Evolutionary conservation across 805 yeast species (phyloP).

Genomic region (Metahyphopichia silvanorum): DNA sequence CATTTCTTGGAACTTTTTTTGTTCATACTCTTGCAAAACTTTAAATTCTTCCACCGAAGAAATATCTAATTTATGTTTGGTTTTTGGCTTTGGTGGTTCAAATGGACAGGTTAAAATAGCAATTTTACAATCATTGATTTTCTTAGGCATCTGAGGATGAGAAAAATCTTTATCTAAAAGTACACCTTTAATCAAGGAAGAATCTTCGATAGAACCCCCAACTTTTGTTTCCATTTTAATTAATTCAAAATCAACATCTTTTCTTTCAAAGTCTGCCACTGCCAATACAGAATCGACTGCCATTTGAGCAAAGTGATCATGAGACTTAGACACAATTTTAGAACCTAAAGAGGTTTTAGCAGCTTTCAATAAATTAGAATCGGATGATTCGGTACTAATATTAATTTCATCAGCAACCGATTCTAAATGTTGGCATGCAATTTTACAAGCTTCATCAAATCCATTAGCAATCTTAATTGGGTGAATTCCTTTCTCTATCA

Average conservation of each 20-base stretch:
- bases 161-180: slow-evolving; percentile 94
- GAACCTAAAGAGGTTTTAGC: slow-evolving; percentile 95
- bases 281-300: slow-evolving; percentile 94
- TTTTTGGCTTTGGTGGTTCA: slow-evolving; percentile 99
- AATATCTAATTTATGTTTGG: slow-evolving; percentile 94
- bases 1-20: slow-evolving; percentile 87
- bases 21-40: slow-evolving; percentile 88
- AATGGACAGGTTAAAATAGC: slow-evolving; percentile 98
- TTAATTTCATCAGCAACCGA: slow-evolving; percentile 64
- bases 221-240: slow-evolving; percentile 94
- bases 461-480: slow-evolving; percentile 97
- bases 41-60: slow-evolving; percentile 92
- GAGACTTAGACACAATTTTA: slow-evolving; percentile 90
- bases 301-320: slow-evolving; percentile 91
- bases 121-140: slow-evolving; percentile 71
- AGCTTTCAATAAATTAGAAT: slow-evolving; percentile 73
- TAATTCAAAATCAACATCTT: slow-evolving; percentile 95
- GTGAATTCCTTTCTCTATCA: slow-evolving; percentile 95
- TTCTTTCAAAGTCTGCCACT: slow-evolving; percentile 88
- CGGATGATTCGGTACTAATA: slow-evolving; percentile 44
- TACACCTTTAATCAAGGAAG: slow-evolving; percentile 84
- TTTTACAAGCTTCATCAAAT: slow-evolving; percentile 92
- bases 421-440: slow-evolving; percentile 79
- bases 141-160: slow-evolving; percentile 97
- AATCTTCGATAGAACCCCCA: slow-evolving; percentile 90